Evolutionary conservation across 208 protist species (phyloP).

Genomic region (Entamoeba dispar): DNA sequence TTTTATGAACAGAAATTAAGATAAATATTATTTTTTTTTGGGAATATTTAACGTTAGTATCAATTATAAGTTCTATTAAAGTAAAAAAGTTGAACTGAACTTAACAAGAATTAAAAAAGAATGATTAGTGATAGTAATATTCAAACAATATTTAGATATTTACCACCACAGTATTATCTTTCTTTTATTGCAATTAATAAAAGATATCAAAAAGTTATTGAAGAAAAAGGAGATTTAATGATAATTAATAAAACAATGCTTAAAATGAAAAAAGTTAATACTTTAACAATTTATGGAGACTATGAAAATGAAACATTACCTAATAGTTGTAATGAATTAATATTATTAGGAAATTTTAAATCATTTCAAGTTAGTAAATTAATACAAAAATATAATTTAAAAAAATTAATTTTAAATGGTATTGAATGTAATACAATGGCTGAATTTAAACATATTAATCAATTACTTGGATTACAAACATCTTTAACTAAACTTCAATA

Average conservation of each 20-base stretch:
- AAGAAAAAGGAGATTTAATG: background rate
- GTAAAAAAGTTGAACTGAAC: too few species aligned
- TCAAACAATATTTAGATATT: background rate
- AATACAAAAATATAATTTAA: background rate
- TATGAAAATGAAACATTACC: background rate
- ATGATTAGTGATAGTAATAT: background rate
- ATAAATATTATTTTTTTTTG: too few species aligned
- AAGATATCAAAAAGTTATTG: background rate
- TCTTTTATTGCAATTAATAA: background rate
- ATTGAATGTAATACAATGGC: background rate
- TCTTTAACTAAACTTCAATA: background rate
- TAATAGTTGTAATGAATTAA: background rate
- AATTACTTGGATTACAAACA: background rate
- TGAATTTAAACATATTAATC: background rate
- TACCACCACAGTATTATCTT: background rate
- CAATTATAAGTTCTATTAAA: too few species aligned
- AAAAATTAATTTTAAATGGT: background rate
- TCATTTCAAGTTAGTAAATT: background rate
- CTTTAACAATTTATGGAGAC: background rate
- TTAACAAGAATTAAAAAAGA: too few species aligned
- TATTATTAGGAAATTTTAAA: background rate
- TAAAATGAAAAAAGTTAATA: background rate
- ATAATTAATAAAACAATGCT: background rate
- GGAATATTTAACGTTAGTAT: too few species aligned
- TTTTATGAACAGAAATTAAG: too few species aligned